A percentile compares a stretch with the other conserved stretches of the same genome.
phyloP scores from a whole-genome alignment of 129 eudicot species.

The Pseudognaphalium luteoalbum region DNA sequence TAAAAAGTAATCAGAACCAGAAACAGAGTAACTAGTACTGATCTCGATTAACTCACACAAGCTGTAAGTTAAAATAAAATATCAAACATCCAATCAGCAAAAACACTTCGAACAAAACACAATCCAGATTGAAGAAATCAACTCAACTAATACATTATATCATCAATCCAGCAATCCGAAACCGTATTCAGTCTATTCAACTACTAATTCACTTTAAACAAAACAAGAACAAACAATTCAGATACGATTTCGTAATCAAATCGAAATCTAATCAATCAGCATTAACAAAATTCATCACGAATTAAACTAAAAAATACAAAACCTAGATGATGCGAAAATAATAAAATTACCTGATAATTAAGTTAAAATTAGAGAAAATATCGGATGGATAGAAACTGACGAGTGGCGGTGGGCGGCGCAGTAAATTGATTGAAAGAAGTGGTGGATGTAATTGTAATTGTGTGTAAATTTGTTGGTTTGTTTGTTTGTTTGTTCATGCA shows the following conservation, averaged over 20 bases:
- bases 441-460: neutral
- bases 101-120: constrained; percentile 3
- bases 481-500: constrained; percentile 30
- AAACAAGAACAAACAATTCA: neutral
- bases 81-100: neutral
- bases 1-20: no score
- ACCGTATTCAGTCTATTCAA: neutral
- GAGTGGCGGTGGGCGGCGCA: constrained; percentile 20
- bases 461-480: neutral
- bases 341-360: constrained; percentile 22
- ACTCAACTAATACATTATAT: constrained; percentile 9
- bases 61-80: no score
- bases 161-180: neutral
- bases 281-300: neutral
- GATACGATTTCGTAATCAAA: constrained; percentile 9
- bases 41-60: neutral
- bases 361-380: neutral
- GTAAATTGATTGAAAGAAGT: constrained; percentile 4
- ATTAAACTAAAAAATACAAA: neutral
- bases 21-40: neutral
- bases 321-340: neutral
- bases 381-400: neutral
- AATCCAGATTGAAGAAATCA: neutral
- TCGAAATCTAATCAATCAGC: neutral
- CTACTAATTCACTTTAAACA: neutral